phyloP scores from a whole-genome alignment of 306 rosid genomes.

The Quercus robur region DNA sequence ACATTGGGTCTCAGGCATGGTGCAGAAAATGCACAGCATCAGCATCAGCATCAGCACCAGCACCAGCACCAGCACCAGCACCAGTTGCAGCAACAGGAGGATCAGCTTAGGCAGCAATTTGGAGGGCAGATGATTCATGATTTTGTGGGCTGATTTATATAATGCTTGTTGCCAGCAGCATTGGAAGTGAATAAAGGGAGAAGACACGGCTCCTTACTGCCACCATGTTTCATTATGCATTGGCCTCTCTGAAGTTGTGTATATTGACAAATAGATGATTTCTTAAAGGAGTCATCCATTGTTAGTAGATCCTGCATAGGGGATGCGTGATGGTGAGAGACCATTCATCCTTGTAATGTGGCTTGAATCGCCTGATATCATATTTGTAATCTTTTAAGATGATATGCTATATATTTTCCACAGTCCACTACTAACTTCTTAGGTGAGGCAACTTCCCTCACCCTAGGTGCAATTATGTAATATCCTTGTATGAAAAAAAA shows the following conservation, averaged over 20 bases:
- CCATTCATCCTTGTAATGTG: not conserved
- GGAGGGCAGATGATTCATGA: slow-evolving; percentile 64
- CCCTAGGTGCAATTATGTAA: too few species aligned
- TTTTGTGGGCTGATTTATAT: slow-evolving; percentile 47
- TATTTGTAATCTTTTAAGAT: not conserved
- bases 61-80: not conserved
- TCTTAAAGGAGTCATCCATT: not conserved
- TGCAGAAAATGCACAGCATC: slow-evolving; percentile 49
- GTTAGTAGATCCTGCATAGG: not conserved
- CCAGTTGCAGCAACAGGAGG: slow-evolving; percentile 43
- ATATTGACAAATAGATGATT: not conserved
- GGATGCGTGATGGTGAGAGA: not conserved
- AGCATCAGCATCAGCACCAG: slow-evolving; percentile 7
- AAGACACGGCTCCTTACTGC: not conserved
- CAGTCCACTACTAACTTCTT: not conserved
- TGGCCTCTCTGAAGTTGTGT: not conserved
- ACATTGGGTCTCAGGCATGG: slow-evolving; percentile 79
- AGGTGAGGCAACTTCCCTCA: not conserved
- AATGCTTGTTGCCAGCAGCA: not conserved
- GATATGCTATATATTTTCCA: not conserved
- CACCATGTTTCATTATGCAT: not conserved
- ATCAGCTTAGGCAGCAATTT: slow-evolving; percentile 44
- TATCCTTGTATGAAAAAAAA: too few species aligned
- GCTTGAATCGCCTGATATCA: not conserved
- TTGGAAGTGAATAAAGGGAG: too few species aligned